phyloP scores from a whole-genome alignment of 371 early-diverging fungal species.

The Mucor circinelloides region DNA sequence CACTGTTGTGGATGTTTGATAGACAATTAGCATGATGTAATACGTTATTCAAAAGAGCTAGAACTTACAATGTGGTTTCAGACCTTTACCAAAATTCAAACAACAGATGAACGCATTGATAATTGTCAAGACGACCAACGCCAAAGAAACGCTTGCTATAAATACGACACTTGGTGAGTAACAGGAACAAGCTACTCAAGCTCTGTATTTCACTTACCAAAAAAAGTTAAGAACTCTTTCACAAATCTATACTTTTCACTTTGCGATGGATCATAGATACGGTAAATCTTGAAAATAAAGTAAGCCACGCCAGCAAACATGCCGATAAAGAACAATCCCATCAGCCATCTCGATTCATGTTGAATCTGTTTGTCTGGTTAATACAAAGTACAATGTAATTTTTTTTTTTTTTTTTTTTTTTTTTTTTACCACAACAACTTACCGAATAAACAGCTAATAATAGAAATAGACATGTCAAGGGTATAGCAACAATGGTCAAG shows the following conservation, averaged over 20 bases:
- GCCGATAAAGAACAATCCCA: constrained; percentile 70
- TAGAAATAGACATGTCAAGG: constrained; percentile 72
- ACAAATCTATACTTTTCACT: constrained; percentile 62
- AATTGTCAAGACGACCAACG: constrained; percentile 70
- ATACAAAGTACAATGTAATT: background rate
- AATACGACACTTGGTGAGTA: background rate
- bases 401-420: too few species aligned
- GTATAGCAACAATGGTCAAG: constrained; percentile 83
- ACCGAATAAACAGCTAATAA: constrained; percentile 81
- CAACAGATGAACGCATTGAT: constrained; percentile 70
- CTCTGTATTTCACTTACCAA: constrained; percentile 55
- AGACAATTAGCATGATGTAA: background rate
- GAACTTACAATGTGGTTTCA: constrained; percentile 59
- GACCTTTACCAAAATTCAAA: constrained; percentile 83
- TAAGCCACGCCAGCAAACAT: constrained; percentile 76
- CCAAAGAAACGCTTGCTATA: constrained; percentile 68
- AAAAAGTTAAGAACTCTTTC: constrained; percentile 83
- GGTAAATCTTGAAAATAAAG: constrained; percentile 82
- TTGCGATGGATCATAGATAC: constrained; percentile 75
- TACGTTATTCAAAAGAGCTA: background rate
- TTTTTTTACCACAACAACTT: constrained; percentile 9
- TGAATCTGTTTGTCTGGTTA: constrained; percentile 29
- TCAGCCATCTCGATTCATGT: constrained; percentile 52
- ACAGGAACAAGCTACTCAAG: background rate
- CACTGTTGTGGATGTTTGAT: background rate